Base-by-base conservation (phyloP, 345 rosid genomes). In the Lepidium africanum region DNA sequence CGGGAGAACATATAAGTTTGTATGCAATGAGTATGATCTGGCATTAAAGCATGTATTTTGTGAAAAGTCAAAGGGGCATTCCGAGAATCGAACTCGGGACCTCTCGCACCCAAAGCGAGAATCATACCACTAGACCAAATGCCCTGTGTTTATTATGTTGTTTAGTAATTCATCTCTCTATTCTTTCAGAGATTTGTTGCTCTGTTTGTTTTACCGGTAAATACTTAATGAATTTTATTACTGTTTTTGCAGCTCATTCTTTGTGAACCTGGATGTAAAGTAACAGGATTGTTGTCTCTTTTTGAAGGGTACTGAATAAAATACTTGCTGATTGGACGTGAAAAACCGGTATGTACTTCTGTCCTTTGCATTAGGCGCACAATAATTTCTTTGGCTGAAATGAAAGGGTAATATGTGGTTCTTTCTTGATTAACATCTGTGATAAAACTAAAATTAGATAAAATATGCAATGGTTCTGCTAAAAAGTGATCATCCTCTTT, bases 91-190 rank as follows among this genome's bases (percentile, higher is more conserved):
- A 82, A 84, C 86, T 87, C 81, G 68, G 81, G 90, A 89, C 86
- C 85, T 85, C 87, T 92, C 81, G 82, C 91, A 83, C 89, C 92
- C 87, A 80, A 85, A 89, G 89, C 85, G 72, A 92, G 90, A 86
- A 87, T 84, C 90, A 83, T 86, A 80, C 92, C 89, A 87, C 90
- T 86, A 82, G 82, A 85, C 91, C 86, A 85, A 85, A 83, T 84
- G 85, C 86, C 90, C 77, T 55, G 19, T 27, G 30, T 38, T 12
- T 41, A 6, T 42, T 19, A 48, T 47, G 33, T 13, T 35, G 19
- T 36, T 36, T 25, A 25, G 27, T 25, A 25, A 25, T 25, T 2
- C 27, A 3, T 25, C 23, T 50, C 10, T 38, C 14, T 5, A 11
- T 15, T 15, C 25, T 50, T 5, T 50, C 16, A 25, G 15, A 65